Conservation (phyloP, 805 yeast species). For the Blastobotrys attinorum region DNA sequence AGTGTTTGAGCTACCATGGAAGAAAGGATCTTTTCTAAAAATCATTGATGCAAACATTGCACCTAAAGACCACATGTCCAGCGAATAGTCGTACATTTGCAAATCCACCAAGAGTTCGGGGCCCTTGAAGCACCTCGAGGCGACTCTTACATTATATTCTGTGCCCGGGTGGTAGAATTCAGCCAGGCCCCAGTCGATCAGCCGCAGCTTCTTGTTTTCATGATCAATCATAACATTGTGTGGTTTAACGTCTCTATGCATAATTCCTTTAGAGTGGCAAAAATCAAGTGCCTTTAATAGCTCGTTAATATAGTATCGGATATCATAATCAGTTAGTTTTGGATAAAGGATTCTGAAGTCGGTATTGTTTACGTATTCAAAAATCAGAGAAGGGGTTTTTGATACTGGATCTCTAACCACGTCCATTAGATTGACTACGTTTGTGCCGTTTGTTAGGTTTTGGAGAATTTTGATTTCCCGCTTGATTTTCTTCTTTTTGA, state of each 20-base stretch:
- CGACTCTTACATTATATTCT: conserved; percentile 89
- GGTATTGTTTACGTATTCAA: conserved; percentile 75
- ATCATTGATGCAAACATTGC: conserved; percentile 87
- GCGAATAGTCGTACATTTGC: conserved; percentile 82
- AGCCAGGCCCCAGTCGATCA: conserved; percentile 95
- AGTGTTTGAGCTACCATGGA: conserved; percentile 83
- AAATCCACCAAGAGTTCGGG: conserved; percentile 84
- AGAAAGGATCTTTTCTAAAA: conserved; percentile 85
- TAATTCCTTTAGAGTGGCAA: conserved; percentile 90
- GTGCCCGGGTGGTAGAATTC: conserved; percentile 86
- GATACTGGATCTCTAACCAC: conserved; percentile 71
- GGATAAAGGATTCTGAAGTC: conserved; percentile 81
- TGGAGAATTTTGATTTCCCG: conserved; percentile 84
- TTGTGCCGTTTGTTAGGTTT: conserved; percentile 78
- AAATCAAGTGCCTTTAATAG: conserved; percentile 76
- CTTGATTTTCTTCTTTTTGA: conserved; percentile 82
- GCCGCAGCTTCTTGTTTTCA: conserved; percentile 51
- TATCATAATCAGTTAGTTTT: conserved; percentile 63
- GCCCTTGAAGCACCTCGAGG: conserved; percentile 87
- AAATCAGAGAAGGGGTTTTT: conserved; percentile 79
- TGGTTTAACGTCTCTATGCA: conserved; percentile 94
- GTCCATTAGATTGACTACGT: conserved; percentile 68
- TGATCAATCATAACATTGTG: conserved; percentile 96
- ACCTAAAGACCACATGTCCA: conserved; percentile 92
- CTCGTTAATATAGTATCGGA: conserved; percentile 76